Evolutionary conservation across 2,329 filamentous ascomycete species (phyloP), one percentile per base, ranked within the genome.

Genomic region (Epichloe typhina): DNA sequence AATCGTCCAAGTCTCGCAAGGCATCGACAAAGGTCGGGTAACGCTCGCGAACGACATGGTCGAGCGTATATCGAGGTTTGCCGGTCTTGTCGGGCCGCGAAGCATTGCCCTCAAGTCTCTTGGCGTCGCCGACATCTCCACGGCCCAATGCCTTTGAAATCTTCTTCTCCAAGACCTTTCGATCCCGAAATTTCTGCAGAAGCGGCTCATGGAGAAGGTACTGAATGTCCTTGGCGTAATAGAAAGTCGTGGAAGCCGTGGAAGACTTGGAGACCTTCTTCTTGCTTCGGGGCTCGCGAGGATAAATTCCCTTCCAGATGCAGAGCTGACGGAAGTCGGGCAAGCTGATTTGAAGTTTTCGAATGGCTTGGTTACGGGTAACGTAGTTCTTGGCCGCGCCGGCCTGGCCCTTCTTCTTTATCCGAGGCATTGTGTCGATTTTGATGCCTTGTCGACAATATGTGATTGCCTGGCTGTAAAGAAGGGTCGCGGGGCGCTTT

Each of bases 251-350:
- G 51, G 86, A 90, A 54, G 85, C 83, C 37, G 87, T 95, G 26
- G 89, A 82, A 53, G 87, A 88, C 70, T 94, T 95, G 65, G 86
- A 88, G 41, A 87, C 93, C 79, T 96, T 96, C 76, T 95, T 96
- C 76, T 89, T 91, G 74, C 86, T 95, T 64, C 93, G 82, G 56
- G 93, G 93, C 75, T 98, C 93, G 63, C 93, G 86, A 58, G 93
- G 93, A 71, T 96, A 98, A 68, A 98, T 97, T 62, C 90, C 93
- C 76, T 97, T 97, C 84, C 95, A 98, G 69, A 98, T 98, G 74
- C 93, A 98, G 66, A 98, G 79, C 72, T 95, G 86, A 72, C 93
- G 84, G 73, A 98, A 98, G 72, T 98, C 93, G 59, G 90, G 89
- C 51, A 98, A 81, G 63, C 87, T 95, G 70, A 98, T 86, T 72